Evolutionary conservation across 257 asterid species (phyloP), one percentile per base, ranked within the genome.

Genomic region (Coffea canephora): DNA sequence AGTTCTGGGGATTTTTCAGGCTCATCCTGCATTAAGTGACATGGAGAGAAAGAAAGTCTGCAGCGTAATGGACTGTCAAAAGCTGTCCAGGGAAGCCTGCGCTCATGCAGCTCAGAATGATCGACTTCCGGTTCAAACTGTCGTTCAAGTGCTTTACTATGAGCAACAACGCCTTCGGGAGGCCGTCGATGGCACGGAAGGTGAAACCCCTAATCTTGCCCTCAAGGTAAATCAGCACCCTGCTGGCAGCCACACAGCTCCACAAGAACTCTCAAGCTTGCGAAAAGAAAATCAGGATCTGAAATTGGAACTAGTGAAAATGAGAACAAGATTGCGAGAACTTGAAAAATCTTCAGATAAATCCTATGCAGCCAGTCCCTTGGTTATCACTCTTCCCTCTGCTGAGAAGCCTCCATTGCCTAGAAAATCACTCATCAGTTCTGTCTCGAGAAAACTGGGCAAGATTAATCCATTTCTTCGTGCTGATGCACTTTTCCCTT

Each of bases 91-190:
- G 4, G 97, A 94, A 82, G 97, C 97, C 5, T 91, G 94, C 39
- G 97, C 96, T 0, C 98, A 94, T 49, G 97, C 97, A 12, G 97
- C 98, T 67, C 97, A 94, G 74, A 94, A 93, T 61, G 97, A 93
- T 79, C 76, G 97, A 82, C 91, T 93, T 7, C 97, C 98, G 0
- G 98, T 89, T 67, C 97, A 93, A 73, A 94, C 92, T 0, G 93
- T 93, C 4, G 97, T 94, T 41, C 97, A 93, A 85, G 98, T 94
- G 55, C 96, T 94, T 48, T 90, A 93, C 88, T 87, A 91, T 81
- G 97, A 94, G 88, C 97, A 94, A 69, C 97, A 94, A 80, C 94
- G 95, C 25, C 93, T 90, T 5, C 83, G 94, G 48, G 95, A 90
- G 70, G 96, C 78, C 75, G 80, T 88, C 94, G 91, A 91, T 14